Evolutionary conservation across 768 basidiomycete genomes (phyloP).

Genomic region (Mrakia frigida): DNA sequence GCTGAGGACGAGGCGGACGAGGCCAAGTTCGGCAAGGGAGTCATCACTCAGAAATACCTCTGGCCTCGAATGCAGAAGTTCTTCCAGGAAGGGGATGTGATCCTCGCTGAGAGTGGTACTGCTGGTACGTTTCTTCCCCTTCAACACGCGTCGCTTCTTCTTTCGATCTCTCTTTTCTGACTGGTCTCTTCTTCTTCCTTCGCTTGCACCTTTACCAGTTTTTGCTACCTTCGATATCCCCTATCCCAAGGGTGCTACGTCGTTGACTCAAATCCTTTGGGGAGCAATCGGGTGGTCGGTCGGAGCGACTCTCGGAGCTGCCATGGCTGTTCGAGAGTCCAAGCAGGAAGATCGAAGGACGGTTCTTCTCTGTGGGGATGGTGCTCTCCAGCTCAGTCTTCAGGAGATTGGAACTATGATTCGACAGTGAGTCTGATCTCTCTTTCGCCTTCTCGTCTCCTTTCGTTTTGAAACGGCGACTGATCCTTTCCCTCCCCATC

Average conservation of each 20-base stretch:
- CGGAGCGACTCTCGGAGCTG: constrained; percentile 52
- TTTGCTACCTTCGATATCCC: constrained; percentile 81
- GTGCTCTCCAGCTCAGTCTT: constrained; percentile 50
- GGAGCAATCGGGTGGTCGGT: constrained; percentile 71
- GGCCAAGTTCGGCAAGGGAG: constrained; percentile 37
- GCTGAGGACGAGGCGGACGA: constrained; percentile 48
- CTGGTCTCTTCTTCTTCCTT: neutral
- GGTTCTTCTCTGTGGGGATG: constrained; percentile 56
- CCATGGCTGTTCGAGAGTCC: constrained; percentile 66
- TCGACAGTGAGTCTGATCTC: constrained; percentile 42
- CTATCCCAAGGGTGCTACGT: constrained; percentile 62
- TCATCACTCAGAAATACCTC: constrained; percentile 71
- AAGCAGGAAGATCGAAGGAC: constrained; percentile 54
- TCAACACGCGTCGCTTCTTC: no score
- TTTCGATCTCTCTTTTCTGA: neutral
- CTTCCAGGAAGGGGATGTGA: constrained; percentile 61
- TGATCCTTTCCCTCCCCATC: neutral
- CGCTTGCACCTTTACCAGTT: constrained; percentile 40
- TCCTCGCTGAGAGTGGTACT: constrained; percentile 77
- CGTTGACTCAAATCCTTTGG: constrained; percentile 74
- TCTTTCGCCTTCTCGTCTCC: neutral
- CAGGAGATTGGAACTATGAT: constrained; percentile 59
- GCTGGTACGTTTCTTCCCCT: neutral
- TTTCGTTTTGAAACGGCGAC: neutral
- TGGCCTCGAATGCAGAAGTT: constrained; percentile 75